Evolutionary conservation across 441 rosid species (phyloP), one percentile per base, ranked within the genome.

Genomic region (Biscutella auriculata): DNA sequence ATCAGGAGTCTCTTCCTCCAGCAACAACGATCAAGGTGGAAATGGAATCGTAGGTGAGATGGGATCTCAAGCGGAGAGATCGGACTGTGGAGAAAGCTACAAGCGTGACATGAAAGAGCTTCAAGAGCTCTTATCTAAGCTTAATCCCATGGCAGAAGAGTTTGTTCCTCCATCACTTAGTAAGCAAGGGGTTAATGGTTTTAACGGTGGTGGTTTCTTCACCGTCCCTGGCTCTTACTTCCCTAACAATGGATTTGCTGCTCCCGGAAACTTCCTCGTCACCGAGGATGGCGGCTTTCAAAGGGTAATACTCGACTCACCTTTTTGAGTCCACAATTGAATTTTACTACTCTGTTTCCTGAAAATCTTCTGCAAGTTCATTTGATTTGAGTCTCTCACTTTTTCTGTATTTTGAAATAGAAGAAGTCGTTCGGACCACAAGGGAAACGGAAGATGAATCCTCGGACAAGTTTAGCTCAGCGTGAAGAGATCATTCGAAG

Each of bases 81-180:
- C 87, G 60, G 62, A 68, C 29, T 79, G 62, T 48, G 76, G 62
- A 25, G 81, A 74, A 54, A 75, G 71, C 67, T 75, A 71, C 51
- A 72, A 72, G 48, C 74, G 80, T 51, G 86, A 84, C 41, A 75
- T 86, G 73, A 81, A 77, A 71, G 91, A 90, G 74, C 76, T 90
- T 62, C 82, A 77, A 41, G 94, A 90, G 63, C 85, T 90, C 21
- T 83, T 89, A 64, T 81, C 95, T 27, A 90, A 90, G 76, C 90
- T 90, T 10, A 90, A 90, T 46, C 97, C 95, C 46, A 77, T 83
- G 91, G 97, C 94, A 17, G 75, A 77, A 67, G 97, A 84, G 76
- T 90, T 87, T 59, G 94, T 90, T 42, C 95, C 95, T 65, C 87
- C 83, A 43, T 84, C 97, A 0, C 77, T 73, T 23, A 69, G 72